Evolutionary conservation across 345 rosid genomes (phyloP), one percentile per base, ranked within the genome.

Genomic region (Hibiscus tridactylites): DNA sequence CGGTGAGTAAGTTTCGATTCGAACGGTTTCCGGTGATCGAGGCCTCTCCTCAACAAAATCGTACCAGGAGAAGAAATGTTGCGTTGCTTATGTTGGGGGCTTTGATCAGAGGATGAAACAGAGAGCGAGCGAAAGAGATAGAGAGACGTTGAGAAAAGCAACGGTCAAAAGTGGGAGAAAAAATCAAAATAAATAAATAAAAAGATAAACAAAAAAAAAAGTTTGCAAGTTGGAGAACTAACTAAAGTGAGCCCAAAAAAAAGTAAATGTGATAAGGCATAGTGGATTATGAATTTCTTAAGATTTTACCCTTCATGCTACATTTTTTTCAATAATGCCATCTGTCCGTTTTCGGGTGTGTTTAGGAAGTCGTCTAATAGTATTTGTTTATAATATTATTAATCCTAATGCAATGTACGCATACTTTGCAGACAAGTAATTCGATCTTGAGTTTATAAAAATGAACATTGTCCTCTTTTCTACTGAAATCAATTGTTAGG

Each of bases 1-100:
- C 1, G 92, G 93, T 54, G 96, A 84, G 68, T 83, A 88, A 28
- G 86, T 74, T 76, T 90, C 85, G 31, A 95, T 73, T 24, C 85
- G 77, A 56, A 74, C 75, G 59, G 88, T 87, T 77, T 90, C 92
- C 5, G 97, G 97, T 52, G 94, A 86, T 61, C 31, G 85, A 47
- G 90, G 93, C 59, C 93, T 86, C 78, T 90, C 90, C 83, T 85
- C 91, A 0, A 95, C 44, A 21, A 50, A 68, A n/a, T 19, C 63
- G 33, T 71, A 79, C 82, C 80, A 50, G 75, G 54, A 31, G 64
- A 24, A 17, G 52, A 65, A 42, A 64, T 71, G 50, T 65, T 2
- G 52, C 15, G 10, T 47, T 70, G 52, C 13, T 72, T 17, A 31
- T 31, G 35, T 31, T 31, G 35, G 35, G 65, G 9, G 9, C 11